Base-by-base conservation (phyloP, 2,329 filamentous ascomycete genomes). In the Pseudocercospora cruenta region DNA sequence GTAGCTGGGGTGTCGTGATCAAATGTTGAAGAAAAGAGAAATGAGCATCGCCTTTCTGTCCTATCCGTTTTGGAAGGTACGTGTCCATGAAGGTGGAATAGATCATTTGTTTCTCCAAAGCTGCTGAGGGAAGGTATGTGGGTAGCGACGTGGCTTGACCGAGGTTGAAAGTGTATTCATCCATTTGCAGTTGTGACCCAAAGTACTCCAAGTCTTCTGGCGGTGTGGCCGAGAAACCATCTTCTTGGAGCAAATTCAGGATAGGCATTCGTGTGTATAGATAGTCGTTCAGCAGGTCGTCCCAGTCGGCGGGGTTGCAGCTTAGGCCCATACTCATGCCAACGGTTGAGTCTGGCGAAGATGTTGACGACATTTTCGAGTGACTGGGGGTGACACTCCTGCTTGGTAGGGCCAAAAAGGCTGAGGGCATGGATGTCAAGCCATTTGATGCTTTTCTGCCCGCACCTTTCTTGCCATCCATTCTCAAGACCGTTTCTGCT, bases 31-130 rank as follows among this genome's bases (percentile, higher is more conserved):
- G 67, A 63, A 74, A 73, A 16, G 59, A 62, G 63, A 74, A 74
- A 57, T 72, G 69, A 10, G 66, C 59, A 39, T 67, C 68, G 33
- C 36, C 22, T 24, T 19, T 31, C 14, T 51, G 39, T 66, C 57
- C 24, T 12, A 53, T 14, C 51, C 64, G 24, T 58, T 70, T 69
- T 1, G 75, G 75, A 14, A 75, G 62, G 57, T 75, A 77, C n/a
- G 70, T 64, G 36, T 72, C 71, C 43, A 77, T 70, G 64, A 76
- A 76, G 1, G 67, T 65, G 36, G 65, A 63, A 61, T 76, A 76
- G n/a, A 71, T 68, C 31, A 68, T 53, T 24, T 64, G 59, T 39
- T 68, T 71, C 54, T 71, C 69, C 31, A 64, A 36, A n/a, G 63
- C 64, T 1, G 64, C 61, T 4, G 60, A 64, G n/a, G 68, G 66